Conservation (phyloP, 495 filamentous ascomycete species). For the Penicillium lividum region DNA sequence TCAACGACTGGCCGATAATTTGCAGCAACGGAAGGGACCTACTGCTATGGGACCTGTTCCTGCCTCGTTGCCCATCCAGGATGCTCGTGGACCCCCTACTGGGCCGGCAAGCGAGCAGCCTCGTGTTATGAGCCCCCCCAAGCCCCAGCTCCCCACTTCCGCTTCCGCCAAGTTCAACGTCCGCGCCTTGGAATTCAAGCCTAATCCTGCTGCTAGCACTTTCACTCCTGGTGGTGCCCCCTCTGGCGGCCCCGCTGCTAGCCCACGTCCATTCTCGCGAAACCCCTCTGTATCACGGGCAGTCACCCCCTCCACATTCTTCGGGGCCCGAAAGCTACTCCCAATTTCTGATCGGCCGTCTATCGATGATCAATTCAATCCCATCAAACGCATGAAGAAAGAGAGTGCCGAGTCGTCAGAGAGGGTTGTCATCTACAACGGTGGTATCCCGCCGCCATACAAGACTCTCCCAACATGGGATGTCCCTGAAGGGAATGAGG, state of each 20-base stretch:
- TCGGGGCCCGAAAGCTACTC: slow-evolving; percentile 62
- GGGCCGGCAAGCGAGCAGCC: slow-evolving; percentile 50
- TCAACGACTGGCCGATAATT: slow-evolving; percentile 55
- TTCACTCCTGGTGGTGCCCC: slow-evolving; percentile 69
- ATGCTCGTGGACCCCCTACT: slow-evolving; percentile 49
- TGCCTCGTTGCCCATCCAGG: slow-evolving; percentile 56
- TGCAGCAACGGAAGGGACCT: slow-evolving; percentile 57
- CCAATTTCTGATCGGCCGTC: slow-evolving; percentile 55
- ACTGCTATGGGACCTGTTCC: slow-evolving; percentile 42
- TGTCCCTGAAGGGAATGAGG: slow-evolving; percentile 58
- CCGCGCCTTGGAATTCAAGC: slow-evolving; percentile 79
- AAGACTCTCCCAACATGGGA: slow-evolving; percentile 82
- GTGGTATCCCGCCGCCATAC: slow-evolving; percentile 74
- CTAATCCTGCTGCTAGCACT: slow-evolving; percentile 71
- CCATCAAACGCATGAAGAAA: slow-evolving; percentile 70
- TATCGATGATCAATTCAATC: slow-evolving; percentile 69
- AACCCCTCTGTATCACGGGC: slow-evolving; percentile 54
- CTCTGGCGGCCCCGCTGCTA: slow-evolving; percentile 44
- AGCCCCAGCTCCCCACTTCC: slow-evolving; percentile 50
- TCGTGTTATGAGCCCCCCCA: slow-evolving; percentile 44
- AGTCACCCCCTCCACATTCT: slow-evolving; percentile 50
- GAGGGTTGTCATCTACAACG: slow-evolving; percentile 59
- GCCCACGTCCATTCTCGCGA: slow-evolving; percentile 58
- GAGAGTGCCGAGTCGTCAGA: slow-evolving; percentile 50
- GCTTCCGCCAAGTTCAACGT: slow-evolving; percentile 75